Evolutionary conservation across 2,329 filamentous ascomycete genomes (phyloP), one percentile per base, ranked within the genome.

Genomic region (Aquanectria penicillioides): DNA sequence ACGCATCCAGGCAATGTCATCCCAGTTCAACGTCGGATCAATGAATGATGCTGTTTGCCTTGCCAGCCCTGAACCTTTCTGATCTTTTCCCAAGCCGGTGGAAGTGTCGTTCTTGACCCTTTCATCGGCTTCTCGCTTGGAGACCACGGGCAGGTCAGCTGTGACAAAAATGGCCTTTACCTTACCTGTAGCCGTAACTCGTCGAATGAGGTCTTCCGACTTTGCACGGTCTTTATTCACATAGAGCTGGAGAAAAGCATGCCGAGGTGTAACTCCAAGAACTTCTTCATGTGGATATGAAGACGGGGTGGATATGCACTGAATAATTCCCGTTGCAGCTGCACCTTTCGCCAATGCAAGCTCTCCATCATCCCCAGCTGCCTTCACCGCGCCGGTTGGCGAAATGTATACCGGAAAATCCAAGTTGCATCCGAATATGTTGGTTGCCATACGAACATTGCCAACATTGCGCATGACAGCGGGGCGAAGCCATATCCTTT

Each of bases 1-100:
- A 2, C 88, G 84, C 20, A 91, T 69, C 87, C 89, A 92, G 7
- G 81, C 76, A 2, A 91, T 78, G 69, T 90, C 89, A 44, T 84
- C 80, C 89, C 89, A 92, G 79, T 80, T 29, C 10, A 87, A 75
- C n/a, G 81, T 79, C 1, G 84, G 68, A 69, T 88, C 86, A 68
- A 89, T 81, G 74, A 84, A 85, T 31, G 75, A 69, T 5, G 85
- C 83, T 81, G 88, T 83, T 12, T 44, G 50, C 4, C 60, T 83
- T 74, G 59, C 87, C 68, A 28, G 84, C 79, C 84, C 81, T 1
- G 83, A 80, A 23, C 86, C 87, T 64, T 85, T 80, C 47, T 73
- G 65, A 69, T 87, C 85, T 61, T 83, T 83, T 15, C 78, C 78
- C 0, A 23, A 15, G 6, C 80, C 77, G 6, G 71, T 73, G 10